A percentile compares a stretch with the other conserved stretches of the same genome.
phyloP scores from a whole-genome alignment of 257 asterid genomes.

The Petunia axillaris region DNA sequence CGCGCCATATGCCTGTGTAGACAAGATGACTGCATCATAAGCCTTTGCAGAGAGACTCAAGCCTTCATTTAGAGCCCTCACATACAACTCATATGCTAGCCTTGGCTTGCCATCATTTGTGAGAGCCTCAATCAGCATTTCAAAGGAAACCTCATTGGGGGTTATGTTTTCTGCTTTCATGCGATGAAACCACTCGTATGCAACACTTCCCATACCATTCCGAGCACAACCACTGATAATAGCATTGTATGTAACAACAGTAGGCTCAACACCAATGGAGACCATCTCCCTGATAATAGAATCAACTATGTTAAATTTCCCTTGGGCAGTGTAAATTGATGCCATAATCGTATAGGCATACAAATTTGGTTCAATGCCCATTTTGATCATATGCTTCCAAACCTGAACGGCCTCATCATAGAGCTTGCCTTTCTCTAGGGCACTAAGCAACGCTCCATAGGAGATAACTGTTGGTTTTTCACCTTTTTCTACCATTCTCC shows the following conservation, averaged over 20 bases:
- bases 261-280: conserved; percentile 57
- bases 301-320: conserved; percentile 60
- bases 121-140: conserved; percentile 73
- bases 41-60: conserved; percentile 73
- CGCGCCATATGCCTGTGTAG: conserved; percentile 52
- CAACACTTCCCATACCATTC: conserved; percentile 50
- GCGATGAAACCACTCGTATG: conserved; percentile 79
- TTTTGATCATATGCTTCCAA: conserved; percentile 85
- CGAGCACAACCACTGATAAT: conserved; percentile 74
- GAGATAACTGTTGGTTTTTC: conserved; percentile 83
- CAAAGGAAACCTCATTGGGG: conserved; percentile 84
- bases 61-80: conserved; percentile 67
- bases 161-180: conserved; percentile 54
- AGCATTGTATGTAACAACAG: conserved; percentile 91
- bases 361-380: conserved; percentile 70
- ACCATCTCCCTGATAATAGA: conserved; percentile 69
- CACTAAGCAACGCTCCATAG: conserved; percentile 91
- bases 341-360: conserved; percentile 94
- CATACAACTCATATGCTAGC: conserved; percentile 74
- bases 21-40: conserved; percentile 61
- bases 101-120: conserved; percentile 82
- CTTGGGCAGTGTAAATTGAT: conserved; percentile 67
- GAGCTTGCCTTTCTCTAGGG: conserved; percentile 90
- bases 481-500: conserved; percentile 88
- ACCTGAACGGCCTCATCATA: conserved; percentile 82